Conservation (phyloP, 306 rosid species). For the Prunus salicina region DNA sequence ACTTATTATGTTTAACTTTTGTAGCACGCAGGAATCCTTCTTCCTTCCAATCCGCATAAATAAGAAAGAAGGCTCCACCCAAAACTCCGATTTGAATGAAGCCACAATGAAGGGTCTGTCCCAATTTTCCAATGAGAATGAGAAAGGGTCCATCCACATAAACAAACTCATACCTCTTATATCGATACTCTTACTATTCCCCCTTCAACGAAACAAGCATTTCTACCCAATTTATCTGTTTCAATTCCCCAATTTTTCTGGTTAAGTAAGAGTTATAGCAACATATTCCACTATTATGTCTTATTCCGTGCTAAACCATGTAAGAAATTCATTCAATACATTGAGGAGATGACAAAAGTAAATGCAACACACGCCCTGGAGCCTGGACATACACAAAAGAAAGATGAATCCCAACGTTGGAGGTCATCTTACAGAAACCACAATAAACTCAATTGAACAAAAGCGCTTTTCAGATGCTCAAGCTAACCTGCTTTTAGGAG, state of each 20-base stretch:
- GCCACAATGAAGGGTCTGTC: background rate
- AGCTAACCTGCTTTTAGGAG: background rate
- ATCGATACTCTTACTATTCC: background rate
- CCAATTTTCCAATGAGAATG: background rate
- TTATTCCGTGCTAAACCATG: background rate
- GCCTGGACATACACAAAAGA: background rate
- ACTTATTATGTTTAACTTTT: too few relatives aligned
- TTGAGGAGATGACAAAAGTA: background rate
- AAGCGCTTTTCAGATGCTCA: background rate
- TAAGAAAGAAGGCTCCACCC: background rate
- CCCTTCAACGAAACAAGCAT: background rate
- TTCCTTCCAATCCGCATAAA: background rate
- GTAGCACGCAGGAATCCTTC: too few relatives aligned
- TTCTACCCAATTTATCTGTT: background rate
- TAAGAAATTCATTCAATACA: background rate
- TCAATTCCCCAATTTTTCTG: background rate
- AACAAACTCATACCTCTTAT: background rate
- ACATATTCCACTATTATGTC: background rate
- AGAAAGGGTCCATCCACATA: background rate
- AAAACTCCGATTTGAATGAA: background rate
- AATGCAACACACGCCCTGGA: background rate
- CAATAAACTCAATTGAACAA: background rate
- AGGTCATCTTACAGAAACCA: background rate
- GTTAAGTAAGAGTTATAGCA: background rate
- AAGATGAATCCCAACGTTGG: background rate